Percentiles rank a stretch among this genome's conserved stretches.
Evolutionary conservation across 768 basidiomycete genomes (phyloP).

Genomic region (Nidularia sp.): DNA sequence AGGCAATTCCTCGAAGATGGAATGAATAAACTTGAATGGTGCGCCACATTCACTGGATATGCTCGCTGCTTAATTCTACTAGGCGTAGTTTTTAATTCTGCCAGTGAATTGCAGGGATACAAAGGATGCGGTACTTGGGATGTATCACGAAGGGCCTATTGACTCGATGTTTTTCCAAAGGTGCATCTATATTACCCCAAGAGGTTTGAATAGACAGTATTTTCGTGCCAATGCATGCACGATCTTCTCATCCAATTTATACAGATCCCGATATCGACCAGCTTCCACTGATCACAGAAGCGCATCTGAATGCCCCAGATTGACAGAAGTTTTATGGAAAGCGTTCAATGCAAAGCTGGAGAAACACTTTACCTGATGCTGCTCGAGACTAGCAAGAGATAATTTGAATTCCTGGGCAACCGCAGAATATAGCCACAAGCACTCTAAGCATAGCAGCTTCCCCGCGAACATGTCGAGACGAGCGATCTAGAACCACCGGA

Average conservation of each 20-base stretch:
- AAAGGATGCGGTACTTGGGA: too few relatives aligned
- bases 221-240: conserved; percentile 22
- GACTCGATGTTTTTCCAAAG: too few relatives aligned
- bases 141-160: too few relatives aligned
- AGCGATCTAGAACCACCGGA: conserved; percentile 22
- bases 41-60: too few relatives aligned
- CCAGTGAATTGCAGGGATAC: too few relatives aligned
- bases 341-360: conserved; percentile 1
- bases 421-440: conserved; percentile 21
- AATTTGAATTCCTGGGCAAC: too few relatives aligned
- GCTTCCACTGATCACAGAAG: conserved; percentile 24
- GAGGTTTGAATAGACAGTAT: conserved; percentile 32
- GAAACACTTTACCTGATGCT: neutral
- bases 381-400: too few relatives aligned
- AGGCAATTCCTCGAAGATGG: too few relatives aligned
- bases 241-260: conserved; percentile 17
- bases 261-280: conserved; percentile 32
- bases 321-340: conserved; percentile 16
- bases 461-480: conserved; percentile 28
- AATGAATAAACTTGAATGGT: too few relatives aligned
- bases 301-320: conserved; percentile 19
- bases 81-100: too few relatives aligned
- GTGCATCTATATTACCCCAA: conserved; percentile 12
- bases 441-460: conserved; percentile 23
- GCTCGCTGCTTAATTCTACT: too few relatives aligned